These are phyloP conservation scores for Solanum appendiculatum DNA, from an alignment of 257 asterid genomes.

Conservation along the genomic window DNA sequence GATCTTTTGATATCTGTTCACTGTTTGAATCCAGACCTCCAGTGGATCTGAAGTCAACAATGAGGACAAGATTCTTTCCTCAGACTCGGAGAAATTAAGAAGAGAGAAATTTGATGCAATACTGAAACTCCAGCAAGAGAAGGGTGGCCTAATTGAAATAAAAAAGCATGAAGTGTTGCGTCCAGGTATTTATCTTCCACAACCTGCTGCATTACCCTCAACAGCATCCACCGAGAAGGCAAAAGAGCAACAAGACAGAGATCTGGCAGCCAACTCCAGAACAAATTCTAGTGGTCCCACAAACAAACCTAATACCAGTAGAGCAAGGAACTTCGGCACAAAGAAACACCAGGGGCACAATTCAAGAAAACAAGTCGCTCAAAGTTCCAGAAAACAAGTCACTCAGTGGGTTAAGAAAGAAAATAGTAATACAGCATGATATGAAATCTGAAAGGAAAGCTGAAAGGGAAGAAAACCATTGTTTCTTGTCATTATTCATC, in stretches of 20 bases:
- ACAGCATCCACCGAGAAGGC: constrained; percentile 16
- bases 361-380: constrained; percentile 46
- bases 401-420: constrained; percentile 65
- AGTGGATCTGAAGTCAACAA: constrained; percentile 18
- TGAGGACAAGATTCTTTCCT: constrained; percentile 33
- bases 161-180: constrained; percentile 52
- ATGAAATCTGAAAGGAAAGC: background rate
- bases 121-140: constrained; percentile 61
- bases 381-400: constrained; percentile 42
- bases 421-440: background rate
- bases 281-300: constrained; percentile 32
- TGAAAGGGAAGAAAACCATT: background rate
- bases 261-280: constrained; percentile 13
- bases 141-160: constrained; percentile 72
- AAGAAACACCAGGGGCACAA: constrained; percentile 42
- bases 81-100: constrained; percentile 22
- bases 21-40: constrained; percentile 24
- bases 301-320: constrained; percentile 39
- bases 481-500: background rate
- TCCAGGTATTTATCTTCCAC: constrained; percentile 86
- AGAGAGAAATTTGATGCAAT: constrained; percentile 55
- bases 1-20: background rate
- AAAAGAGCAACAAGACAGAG: constrained; percentile 14
- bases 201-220: constrained; percentile 28
- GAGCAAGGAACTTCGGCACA: constrained; percentile 19